phyloP scores from a whole-genome alignment of 179 eudicot genomes.

The Camellia oleifera region DNA sequence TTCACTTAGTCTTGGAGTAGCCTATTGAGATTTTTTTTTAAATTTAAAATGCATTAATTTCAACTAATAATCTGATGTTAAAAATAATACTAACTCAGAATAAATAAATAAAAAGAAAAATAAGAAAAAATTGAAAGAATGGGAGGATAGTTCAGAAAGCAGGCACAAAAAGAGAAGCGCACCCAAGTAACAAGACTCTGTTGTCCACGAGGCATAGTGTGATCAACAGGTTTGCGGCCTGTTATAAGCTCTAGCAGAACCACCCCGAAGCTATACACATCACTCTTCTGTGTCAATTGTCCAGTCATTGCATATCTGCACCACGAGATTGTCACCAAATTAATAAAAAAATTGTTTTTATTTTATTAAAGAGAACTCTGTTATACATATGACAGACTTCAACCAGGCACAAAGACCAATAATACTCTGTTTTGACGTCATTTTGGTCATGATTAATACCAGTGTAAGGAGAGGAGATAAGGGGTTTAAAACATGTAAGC shows the following conservation, averaged over 20 bases:
- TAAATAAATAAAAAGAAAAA: too few species aligned
- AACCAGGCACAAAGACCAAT: not conserved
- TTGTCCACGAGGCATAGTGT: slow-evolving; percentile 60
- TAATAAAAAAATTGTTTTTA: too few species aligned
- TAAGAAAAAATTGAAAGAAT: not conserved
- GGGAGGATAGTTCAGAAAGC: not conserved
- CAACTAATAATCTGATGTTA: not conserved
- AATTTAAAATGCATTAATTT: not conserved
- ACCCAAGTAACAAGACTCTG: slow-evolving; percentile 65
- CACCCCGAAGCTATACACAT: slow-evolving; percentile 59
- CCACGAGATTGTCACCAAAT: not conserved
- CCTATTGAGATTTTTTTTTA: slow-evolving; percentile 16
- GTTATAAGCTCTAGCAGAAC: slow-evolving; percentile 56
- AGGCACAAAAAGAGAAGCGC: slow-evolving; percentile 8
- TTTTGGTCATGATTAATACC: not conserved
- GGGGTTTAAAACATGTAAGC: too few species aligned
- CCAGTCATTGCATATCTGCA: slow-evolving; percentile 64
- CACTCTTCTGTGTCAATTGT: slow-evolving; percentile 54
- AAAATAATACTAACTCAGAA: not conserved
- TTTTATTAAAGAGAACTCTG: not conserved
- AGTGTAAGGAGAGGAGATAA: too few species aligned
- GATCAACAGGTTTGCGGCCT: slow-evolving; percentile 60
- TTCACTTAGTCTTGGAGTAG: slow-evolving; percentile 47
- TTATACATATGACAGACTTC: not conserved
- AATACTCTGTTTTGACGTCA: not conserved